Percentiles rank a stretch among this genome's conserved stretches.
phyloP scores from a whole-genome alignment of 1,139 yeast species.

The Taphrina betulina region DNA sequence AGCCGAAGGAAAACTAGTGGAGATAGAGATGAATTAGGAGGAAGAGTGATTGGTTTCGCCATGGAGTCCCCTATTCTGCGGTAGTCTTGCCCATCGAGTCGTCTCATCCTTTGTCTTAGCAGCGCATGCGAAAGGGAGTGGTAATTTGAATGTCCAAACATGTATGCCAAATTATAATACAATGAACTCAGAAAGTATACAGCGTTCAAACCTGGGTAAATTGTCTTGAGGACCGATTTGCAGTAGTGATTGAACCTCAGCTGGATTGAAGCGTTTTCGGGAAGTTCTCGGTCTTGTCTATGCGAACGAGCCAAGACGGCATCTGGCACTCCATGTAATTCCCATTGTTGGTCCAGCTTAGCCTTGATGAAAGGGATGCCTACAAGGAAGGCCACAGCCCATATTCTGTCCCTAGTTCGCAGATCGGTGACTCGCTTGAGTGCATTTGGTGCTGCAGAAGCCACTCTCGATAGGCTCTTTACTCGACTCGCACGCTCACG shows the following conservation, averaged over 20 bases:
- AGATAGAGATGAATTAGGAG: slow-evolving; percentile 28
- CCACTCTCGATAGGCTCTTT: slow-evolving; percentile 37
- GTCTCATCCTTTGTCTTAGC: slow-evolving; percentile 65
- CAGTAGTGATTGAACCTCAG: slow-evolving; percentile 41
- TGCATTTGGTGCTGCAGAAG: slow-evolving; percentile 49
- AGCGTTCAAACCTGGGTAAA: slow-evolving; percentile 63
- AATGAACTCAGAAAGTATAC: slow-evolving; percentile 54
- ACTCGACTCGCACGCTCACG: slow-evolving; percentile 49
- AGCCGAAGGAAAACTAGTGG: slow-evolving; percentile 23
- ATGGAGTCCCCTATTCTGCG: slow-evolving; percentile 33
- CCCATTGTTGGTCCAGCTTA: slow-evolving; percentile 66
- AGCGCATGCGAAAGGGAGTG: slow-evolving; percentile 64
- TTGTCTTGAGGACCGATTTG: slow-evolving; percentile 54
- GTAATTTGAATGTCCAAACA: slow-evolving; percentile 66
- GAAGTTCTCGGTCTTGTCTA: slow-evolving; percentile 40
- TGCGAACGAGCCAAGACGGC: slow-evolving; percentile 30
- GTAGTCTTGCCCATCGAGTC: slow-evolving; percentile 65
- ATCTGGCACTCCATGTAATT: slow-evolving; percentile 53
- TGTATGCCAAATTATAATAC: slow-evolving; percentile 61
- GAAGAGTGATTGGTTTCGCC: slow-evolving; percentile 7
- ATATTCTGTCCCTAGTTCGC: slow-evolving; percentile 55
- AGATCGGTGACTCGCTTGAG: slow-evolving; percentile 59
- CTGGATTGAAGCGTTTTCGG: slow-evolving; percentile 38
- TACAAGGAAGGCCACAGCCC: slow-evolving; percentile 57
- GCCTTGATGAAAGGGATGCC: slow-evolving; percentile 68